phyloP scores from a whole-genome alignment of 1,139 yeast species.

The Blastobotrys aristatus region DNA sequence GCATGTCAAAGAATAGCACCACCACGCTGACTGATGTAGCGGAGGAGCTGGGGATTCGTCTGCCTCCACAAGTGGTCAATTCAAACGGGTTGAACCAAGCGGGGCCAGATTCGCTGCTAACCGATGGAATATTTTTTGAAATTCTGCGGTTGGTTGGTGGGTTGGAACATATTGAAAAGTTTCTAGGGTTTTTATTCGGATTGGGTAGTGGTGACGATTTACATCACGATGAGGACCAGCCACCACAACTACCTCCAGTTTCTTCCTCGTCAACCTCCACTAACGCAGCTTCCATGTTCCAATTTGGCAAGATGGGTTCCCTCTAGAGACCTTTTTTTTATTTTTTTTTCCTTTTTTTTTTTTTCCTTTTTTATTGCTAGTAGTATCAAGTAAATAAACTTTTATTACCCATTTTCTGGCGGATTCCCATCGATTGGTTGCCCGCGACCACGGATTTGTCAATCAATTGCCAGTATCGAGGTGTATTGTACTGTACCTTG shows the following conservation, averaged over 20 bases:
- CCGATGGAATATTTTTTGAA: slow-evolving; percentile 49
- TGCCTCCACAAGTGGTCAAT: slow-evolving; percentile 28
- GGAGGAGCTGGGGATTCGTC: slow-evolving; percentile 43
- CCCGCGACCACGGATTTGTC: too few species aligned
- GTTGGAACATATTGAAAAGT: slow-evolving; percentile 26
- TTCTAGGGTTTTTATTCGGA: slow-evolving; percentile 36
- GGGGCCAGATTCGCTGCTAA: slow-evolving; percentile 49
- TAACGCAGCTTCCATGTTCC: slow-evolving; percentile 31
- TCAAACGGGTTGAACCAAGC: slow-evolving; percentile 40
- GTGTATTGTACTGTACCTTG: too few species aligned
- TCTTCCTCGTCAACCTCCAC: slow-evolving; percentile 3
- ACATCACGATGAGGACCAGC: neutral
- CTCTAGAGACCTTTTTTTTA: neutral
- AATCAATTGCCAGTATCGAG: too few species aligned
- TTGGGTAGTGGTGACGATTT: slow-evolving; percentile 25
- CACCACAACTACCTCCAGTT: neutral
- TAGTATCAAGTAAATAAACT: too few species aligned
- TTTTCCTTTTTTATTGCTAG: too few species aligned
- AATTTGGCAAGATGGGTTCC: slow-evolving; percentile 35
- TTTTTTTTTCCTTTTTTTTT: slow-evolving; percentile 2
- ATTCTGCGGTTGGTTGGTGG: slow-evolving; percentile 38
- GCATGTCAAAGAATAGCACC: neutral
- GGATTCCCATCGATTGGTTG: too few species aligned
- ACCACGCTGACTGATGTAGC: slow-evolving; percentile 38
- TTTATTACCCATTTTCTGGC: too few species aligned